These are phyloP conservation scores for Metschnikowia santaceciliae DNA, from an alignment of 805 yeast genomes.

Conservation along the genomic window DNA sequence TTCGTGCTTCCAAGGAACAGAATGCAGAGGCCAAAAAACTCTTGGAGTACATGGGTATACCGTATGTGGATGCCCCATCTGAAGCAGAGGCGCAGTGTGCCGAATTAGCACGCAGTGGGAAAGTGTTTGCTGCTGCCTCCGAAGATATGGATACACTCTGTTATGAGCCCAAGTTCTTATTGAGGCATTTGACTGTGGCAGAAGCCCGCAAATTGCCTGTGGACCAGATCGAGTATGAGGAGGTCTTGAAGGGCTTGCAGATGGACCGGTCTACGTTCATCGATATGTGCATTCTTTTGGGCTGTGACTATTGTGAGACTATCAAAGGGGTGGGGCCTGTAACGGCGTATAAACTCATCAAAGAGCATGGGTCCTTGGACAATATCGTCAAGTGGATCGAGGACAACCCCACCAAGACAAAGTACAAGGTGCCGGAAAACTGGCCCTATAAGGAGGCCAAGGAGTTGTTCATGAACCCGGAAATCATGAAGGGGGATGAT, in stretches of 20 bases:
- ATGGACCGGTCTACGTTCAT: slow-evolving; percentile 71
- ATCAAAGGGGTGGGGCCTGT: slow-evolving; percentile 95
- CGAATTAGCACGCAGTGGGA: slow-evolving; percentile 79
- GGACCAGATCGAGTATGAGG: slow-evolving; percentile 67
- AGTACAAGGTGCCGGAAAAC: slow-evolving; percentile 83
- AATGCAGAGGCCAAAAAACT: slow-evolving; percentile 89
- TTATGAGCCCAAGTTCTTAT: slow-evolving; percentile 75
- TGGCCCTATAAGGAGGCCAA: slow-evolving; percentile 94
- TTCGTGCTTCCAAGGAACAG: slow-evolving; percentile 82
- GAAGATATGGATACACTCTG: slow-evolving; percentile 99
- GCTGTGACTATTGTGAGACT: slow-evolving; percentile 97
- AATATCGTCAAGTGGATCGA: slow-evolving; percentile 65
- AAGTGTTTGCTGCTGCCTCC: slow-evolving; percentile 94
- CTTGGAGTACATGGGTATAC: slow-evolving; percentile 88
- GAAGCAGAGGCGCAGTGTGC: slow-evolving; percentile 99
- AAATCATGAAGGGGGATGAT: slow-evolving; percentile 58
- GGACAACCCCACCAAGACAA: slow-evolving; percentile 50
- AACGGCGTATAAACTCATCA: slow-evolving; percentile 83
- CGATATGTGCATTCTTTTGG: slow-evolving; percentile 87
- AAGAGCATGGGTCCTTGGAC: slow-evolving; percentile 79
- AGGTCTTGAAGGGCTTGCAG: slow-evolving; percentile 74
- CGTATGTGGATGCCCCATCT: slow-evolving; percentile 89
- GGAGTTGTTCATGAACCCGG: slow-evolving; percentile 78
- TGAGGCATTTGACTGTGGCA: slow-evolving; percentile 89
- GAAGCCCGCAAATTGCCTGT: slow-evolving; percentile 93